Conservation (phyloP, 225 moss, liverwort and hornwort species). For the Pseudisothecium myosuroides region DNA sequence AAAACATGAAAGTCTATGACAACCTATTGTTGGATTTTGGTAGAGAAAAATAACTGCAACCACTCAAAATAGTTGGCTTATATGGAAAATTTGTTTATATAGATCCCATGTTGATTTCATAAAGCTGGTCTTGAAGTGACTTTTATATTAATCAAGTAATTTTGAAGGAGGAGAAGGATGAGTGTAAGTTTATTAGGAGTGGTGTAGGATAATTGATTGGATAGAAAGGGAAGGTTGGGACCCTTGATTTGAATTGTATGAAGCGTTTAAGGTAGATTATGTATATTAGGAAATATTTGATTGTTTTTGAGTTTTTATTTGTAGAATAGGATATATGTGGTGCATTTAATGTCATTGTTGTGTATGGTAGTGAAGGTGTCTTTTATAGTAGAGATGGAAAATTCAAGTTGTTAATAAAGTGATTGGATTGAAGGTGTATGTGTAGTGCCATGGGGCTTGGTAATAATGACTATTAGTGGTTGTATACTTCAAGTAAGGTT, state of each 20-base stretch:
- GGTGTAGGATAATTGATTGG: background rate
- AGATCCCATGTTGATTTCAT: background rate
- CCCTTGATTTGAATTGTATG: background rate
- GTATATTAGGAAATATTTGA: background rate
- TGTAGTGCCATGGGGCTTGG: fast-evolving
- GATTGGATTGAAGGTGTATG: background rate
- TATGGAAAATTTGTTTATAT: background rate
- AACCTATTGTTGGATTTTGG: background rate
- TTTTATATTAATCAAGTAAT: background rate
- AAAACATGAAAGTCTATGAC: background rate
- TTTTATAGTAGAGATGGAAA: background rate
- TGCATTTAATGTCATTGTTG: background rate
- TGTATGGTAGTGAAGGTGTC: background rate
- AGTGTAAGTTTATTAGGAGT: background rate
- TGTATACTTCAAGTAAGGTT: fast-evolving
- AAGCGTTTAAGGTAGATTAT: background rate
- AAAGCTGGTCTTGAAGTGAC: fast-evolving
- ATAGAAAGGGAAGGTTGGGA: background rate
- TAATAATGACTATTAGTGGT: background rate
- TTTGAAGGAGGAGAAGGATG: background rate
- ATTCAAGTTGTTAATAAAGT: background rate
- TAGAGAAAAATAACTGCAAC: background rate
- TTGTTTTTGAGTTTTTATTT: background rate
- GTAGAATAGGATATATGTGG: background rate
- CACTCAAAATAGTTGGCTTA: background rate